Evolutionary conservation across 352 stramenopile genomes (phyloP).

Genomic region (Discostella stelligera): DNA sequence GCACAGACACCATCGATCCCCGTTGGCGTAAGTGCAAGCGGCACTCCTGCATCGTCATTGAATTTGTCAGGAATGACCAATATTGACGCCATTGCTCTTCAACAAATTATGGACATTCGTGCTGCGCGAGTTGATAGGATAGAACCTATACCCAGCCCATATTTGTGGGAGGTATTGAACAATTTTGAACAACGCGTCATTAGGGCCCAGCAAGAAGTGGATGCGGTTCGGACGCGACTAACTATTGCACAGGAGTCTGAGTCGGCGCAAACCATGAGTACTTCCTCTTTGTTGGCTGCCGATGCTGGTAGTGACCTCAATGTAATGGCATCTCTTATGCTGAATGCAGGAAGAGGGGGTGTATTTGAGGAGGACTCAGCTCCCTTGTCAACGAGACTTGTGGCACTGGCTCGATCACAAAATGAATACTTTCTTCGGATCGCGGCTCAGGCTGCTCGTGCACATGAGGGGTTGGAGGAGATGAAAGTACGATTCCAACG

Average conservation of each 20-base stretch:
- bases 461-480: conserved; percentile 57
- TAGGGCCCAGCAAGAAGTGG: conserved; percentile 27
- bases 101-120: conserved; percentile 62
- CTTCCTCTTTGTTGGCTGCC: conserved; percentile 20
- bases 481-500: conserved; percentile 51
- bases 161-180: conserved; percentile 65
- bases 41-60: conserved; percentile 23
- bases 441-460: conserved; percentile 21
- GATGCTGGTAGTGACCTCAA: conserved; percentile 25
- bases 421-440: conserved; percentile 44
- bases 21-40: not conserved
- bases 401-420: conserved; percentile 46
- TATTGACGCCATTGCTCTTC: conserved; percentile 35
- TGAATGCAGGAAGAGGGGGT: conserved; percentile 18
- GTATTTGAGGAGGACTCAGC: conserved; percentile 1
- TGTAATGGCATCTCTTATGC: conserved; percentile 44
- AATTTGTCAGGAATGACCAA: conserved; percentile 30
- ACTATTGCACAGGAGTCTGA: conserved; percentile 27
- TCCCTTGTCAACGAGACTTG: conserved; percentile 43
- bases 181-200: conserved; percentile 55
- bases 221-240: conserved; percentile 31
- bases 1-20: not conserved
- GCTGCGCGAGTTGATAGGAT: conserved; percentile 62
- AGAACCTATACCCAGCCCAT: conserved; percentile 71
- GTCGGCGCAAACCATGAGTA: conserved; percentile 13